phyloP scores from a whole-genome alignment of 2,329 filamentous ascomycete species.

The Aaosphaeria pasadenensis region DNA sequence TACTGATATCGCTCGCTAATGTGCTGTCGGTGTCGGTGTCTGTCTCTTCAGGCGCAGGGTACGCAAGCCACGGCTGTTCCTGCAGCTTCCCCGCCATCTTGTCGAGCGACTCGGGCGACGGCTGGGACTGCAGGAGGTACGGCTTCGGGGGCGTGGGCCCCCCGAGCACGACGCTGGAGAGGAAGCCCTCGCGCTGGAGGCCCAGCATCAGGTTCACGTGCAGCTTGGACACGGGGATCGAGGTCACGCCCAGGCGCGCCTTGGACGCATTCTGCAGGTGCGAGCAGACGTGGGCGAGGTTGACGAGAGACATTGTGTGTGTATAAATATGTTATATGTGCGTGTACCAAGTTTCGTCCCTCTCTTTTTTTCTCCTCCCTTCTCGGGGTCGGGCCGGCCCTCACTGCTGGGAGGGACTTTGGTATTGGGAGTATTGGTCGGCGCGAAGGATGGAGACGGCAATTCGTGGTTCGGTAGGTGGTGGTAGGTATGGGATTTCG shows the following conservation, averaged over 20 bases:
- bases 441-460: too few relatives aligned
- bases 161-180: conserved; percentile 74
- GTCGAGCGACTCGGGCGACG: conserved; percentile 24
- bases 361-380: too few relatives aligned
- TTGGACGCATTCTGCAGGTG: conserved; percentile 87
- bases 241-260: conserved; percentile 81
- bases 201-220: conserved; percentile 74
- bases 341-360: too few relatives aligned
- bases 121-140: conserved; percentile 29
- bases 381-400: too few relatives aligned
- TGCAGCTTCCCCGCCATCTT: conserved; percentile 29
- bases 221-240: conserved; percentile 74
- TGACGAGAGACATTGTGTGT: conserved; percentile 64
- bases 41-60: conserved; percentile 10
- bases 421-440: too few relatives aligned
- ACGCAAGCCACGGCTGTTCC: conserved; percentile 42
- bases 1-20: too few relatives aligned
- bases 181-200: conserved; percentile 77
- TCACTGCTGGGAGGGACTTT: too few relatives aligned
- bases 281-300: conserved; percentile 78
- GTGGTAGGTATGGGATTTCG: too few relatives aligned
- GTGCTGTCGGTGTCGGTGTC: too few relatives aligned
- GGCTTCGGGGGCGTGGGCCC: conserved; percentile 54
- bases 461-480: too few relatives aligned
- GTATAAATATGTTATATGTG: not conserved